Evolutionary conservation across 257 asterid species (phyloP), one percentile per base, ranked within the genome.

Genomic region (Primulina huaijiensis): DNA sequence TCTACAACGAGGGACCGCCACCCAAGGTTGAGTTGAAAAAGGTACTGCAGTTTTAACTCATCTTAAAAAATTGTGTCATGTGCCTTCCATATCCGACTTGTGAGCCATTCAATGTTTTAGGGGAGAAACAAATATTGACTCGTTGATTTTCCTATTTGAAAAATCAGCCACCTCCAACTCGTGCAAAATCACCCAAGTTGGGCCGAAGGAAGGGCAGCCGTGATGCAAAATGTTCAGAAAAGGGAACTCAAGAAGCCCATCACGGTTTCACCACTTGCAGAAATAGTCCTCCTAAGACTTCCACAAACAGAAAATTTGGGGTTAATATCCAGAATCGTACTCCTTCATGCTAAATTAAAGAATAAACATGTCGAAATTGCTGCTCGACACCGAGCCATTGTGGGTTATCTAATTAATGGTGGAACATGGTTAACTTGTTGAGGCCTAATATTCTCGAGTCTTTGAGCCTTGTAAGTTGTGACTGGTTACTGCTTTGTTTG

Each of bases 171-270:
- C 94, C 96, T 11, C 88, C 90, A 62, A 89, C 96, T 57, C 89
- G 96, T 67, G 90, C 96, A 40, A 89, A 84, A 74, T 89, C 96
- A 19, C 96, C 96, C 3, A 89, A 87, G 74, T 67, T 89, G 77
- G 96, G 96, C 62, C 74, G 96, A 69, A 82, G 76, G 78, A 87
- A 84, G 81, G 81, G 69, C 82, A 78, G 72, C 78, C 69, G 69
- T 70, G 80, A 77, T 71, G 71, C 83, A 10, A 85, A 71, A 75
- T 64, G 67, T 69, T 35, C 67, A 66, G 78, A 77, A 63, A 80
- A 72, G 57, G 72, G 74, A 30, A 67, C 33, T 69, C 65, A 27
- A 65, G 85, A 72, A 72, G 80, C 75, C 66, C 79, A 46, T 64
- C 80, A 75, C 6, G 70, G 72, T 66, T 83, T 85, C 71, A 72